A percentile compares a stretch with the other conserved stretches of the same genome.
Conservation (phyloP, 2,329 filamentous ascomycete species). For the Aspergillus quadrilineatus region DNA sequence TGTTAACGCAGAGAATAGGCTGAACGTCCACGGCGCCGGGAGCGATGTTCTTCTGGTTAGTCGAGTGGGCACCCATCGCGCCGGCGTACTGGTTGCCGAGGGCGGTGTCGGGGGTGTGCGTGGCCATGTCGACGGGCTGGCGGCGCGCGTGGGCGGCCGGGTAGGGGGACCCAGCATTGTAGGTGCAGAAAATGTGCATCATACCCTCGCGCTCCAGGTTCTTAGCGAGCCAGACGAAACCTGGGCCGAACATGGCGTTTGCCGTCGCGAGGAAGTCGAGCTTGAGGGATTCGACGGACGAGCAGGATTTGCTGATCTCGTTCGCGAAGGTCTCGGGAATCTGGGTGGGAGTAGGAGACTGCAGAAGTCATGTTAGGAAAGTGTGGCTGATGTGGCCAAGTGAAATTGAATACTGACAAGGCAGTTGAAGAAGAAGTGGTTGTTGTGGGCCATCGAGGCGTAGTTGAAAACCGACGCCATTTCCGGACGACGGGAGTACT, state of each 20-base stretch:
- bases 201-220: slow-evolving; percentile 46
- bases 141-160: slow-evolving; percentile 78
- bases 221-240: slow-evolving; percentile 93
- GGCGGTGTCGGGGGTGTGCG: slow-evolving; percentile 35
- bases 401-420: slow-evolving; percentile 33
- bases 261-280: slow-evolving; percentile 78
- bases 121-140: slow-evolving; percentile 53
- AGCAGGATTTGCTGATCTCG: slow-evolving; percentile 70
- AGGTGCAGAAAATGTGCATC: slow-evolving; percentile 75
- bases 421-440: slow-evolving; percentile 57
- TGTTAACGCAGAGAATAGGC: slow-evolving; percentile 87
- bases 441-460: slow-evolving; percentile 95
- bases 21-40: slow-evolving; percentile 55
- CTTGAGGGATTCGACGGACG: slow-evolving; percentile 77
- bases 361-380: slow-evolving; percentile 7
- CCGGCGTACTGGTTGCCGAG: slow-evolving; percentile 39
- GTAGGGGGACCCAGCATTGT: slow-evolving; percentile 87
- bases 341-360: slow-evolving; percentile 45
- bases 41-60: slow-evolving; percentile 38
- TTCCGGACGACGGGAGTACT: slow-evolving; percentile 74
- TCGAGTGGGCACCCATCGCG: slow-evolving; percentile 34
- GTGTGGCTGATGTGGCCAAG: not conserved
- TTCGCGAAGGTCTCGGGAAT: slow-evolving; percentile 59
- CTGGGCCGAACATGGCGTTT: slow-evolving; percentile 89
- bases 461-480: slow-evolving; percentile 87